These are phyloP conservation scores for Theileria orientalis DNA, from an alignment of 169 alveolate species.

Conservation along the genomic window DNA sequence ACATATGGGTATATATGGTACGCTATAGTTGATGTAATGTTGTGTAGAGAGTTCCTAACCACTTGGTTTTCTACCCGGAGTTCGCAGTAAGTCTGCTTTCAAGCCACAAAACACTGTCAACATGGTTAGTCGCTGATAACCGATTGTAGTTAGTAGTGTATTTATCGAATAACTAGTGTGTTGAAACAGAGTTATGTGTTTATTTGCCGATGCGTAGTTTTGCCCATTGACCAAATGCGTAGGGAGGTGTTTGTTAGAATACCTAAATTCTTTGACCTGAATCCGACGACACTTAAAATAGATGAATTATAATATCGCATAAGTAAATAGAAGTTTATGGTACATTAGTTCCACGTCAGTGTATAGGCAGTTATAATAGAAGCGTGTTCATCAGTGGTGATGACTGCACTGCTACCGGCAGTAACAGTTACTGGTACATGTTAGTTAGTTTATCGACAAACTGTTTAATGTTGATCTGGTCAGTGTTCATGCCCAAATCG, in stretches of 20 bases:
- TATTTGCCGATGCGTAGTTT: background rate
- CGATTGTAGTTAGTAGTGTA: no score
- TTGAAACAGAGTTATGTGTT: background rate
- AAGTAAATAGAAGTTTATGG: no score
- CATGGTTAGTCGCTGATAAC: background rate
- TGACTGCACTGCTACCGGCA: no score
- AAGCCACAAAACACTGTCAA: background rate
- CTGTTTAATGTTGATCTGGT: background rate
- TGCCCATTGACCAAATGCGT: background rate
- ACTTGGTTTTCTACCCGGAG: background rate
- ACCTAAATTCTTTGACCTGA: background rate
- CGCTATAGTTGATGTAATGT: no score
- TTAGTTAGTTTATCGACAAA: background rate
- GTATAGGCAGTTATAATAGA: no score
- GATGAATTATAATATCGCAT: no score
- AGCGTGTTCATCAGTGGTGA: no score
- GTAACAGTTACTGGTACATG: no score
- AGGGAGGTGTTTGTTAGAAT: background rate
- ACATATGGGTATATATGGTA: background rate
- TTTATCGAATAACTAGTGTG: no score
- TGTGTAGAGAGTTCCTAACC: background rate
- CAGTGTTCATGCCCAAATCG: background rate
- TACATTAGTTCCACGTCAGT: no score
- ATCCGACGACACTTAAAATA: background rate
- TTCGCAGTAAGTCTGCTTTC: background rate